Percentiles rank a stretch among this genome's conserved stretches.
These are phyloP conservation scores for Chionographis japonica DNA, from an alignment of 106 monocot species.

Conservation along the genomic window DNA sequence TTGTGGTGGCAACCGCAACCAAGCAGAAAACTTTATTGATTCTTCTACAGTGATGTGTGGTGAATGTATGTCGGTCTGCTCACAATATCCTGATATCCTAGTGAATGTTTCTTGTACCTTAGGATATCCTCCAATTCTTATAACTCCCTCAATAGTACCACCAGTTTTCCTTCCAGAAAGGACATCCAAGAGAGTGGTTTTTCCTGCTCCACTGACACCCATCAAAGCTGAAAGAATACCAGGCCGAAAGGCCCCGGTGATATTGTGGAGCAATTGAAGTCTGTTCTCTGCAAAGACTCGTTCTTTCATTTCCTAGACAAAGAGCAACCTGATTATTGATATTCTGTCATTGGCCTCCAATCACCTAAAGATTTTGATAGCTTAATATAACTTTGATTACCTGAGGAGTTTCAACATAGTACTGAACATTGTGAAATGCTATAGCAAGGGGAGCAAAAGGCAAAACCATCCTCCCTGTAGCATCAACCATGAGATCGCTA, in stretches of 20 bases:
- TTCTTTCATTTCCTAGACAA: slow-evolving; percentile 30
- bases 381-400: slow-evolving; percentile 19
- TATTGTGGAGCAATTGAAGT: slow-evolving; percentile 28
- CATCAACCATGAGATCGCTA: neutral
- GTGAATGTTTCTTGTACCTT: slow-evolving; percentile 45
- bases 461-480: slow-evolving; percentile 43
- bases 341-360: no score
- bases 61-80: slow-evolving; percentile 52
- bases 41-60: slow-evolving; percentile 47
- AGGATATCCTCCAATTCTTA: slow-evolving; percentile 46
- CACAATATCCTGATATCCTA: slow-evolving; percentile 47
- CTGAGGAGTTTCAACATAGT: slow-evolving; percentile 50
- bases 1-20: slow-evolving; percentile 25
- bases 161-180: slow-evolving; percentile 53
- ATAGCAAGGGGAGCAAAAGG: slow-evolving; percentile 46
- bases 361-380: no score
- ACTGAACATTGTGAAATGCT: slow-evolving; percentile 50
- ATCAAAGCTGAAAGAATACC: slow-evolving; percentile 34
- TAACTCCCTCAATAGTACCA: slow-evolving; percentile 37
- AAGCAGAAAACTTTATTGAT: slow-evolving; percentile 38
- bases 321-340: neutral
- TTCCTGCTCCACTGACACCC: slow-evolving; percentile 51
- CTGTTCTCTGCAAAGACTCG: slow-evolving; percentile 23
- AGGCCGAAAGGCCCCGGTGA: slow-evolving; percentile 38
- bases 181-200: slow-evolving; percentile 51